Conservation (phyloP, 345 rosid genomes). For the Schrenkiella parvula region DNA sequence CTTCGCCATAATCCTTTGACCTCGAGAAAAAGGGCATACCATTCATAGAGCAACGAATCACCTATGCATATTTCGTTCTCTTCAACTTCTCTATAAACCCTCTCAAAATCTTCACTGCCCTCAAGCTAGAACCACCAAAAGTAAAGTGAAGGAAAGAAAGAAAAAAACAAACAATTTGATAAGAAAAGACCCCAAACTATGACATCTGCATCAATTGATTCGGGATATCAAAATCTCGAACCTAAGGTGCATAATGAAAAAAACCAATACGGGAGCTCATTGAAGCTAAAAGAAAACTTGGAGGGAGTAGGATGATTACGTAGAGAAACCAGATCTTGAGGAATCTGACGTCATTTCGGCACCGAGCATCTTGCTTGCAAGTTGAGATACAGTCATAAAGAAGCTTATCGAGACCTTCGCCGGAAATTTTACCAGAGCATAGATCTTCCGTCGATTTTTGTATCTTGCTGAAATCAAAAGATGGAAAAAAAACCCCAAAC, state of each 20-base stretch:
- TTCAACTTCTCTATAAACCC: conserved; percentile 54
- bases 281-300: not conserved
- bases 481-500: not conserved
- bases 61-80: conserved; percentile 47
- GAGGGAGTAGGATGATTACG: conserved; percentile 36
- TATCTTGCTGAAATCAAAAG: conserved; percentile 47
- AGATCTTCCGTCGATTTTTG: conserved; percentile 42
- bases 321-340: conserved; percentile 91
- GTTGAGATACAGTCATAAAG: conserved; percentile 45
- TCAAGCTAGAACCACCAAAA: conserved; percentile 46
- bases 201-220: not conserved
- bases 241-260: not conserved
- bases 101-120: conserved; percentile 51
- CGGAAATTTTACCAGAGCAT: conserved; percentile 31
- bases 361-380: conserved; percentile 55
- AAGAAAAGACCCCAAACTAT: not conserved
- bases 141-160: not conserved
- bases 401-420: conserved; percentile 43
- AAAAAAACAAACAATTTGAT: not conserved
- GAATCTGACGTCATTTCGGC: conserved; percentile 75
- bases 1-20: conserved; percentile 64
- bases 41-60: conserved; percentile 59
- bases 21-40: conserved; percentile 78
- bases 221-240: not conserved
- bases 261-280: not conserved